Conservation (phyloP, 352 stramenopile species). For the Pythium phragmiticola region DNA sequence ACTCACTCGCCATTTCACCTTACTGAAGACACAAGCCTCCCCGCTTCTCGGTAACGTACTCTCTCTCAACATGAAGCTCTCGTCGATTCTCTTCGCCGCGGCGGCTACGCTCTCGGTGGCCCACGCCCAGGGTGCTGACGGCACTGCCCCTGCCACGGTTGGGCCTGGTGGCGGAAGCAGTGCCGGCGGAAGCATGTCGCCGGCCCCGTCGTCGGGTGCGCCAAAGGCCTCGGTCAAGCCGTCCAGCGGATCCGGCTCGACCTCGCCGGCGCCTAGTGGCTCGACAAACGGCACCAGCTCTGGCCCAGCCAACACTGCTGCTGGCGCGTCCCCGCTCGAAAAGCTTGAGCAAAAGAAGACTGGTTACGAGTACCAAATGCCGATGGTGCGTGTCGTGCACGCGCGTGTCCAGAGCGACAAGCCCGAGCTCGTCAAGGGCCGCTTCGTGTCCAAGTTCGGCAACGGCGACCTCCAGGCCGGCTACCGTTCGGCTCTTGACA, state of each 20-base stretch:
- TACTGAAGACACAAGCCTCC: conserved; percentile 24
- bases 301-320: neutral
- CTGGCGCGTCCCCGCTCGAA: conserved; percentile 22
- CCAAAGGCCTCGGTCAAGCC: conserved; percentile 5
- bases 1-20: conserved; percentile 22
- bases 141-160: neutral
- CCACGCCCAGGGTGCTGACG: neutral
- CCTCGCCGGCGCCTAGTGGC: neutral
- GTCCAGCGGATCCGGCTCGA: conserved; percentile 12
- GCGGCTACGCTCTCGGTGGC: conserved; percentile 4
- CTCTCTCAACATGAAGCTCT: conserved; percentile 14
- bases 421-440: conserved; percentile 49
- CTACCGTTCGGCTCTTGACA: conserved; percentile 61
- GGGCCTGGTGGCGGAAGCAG: neutral
- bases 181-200: conserved; percentile 3
- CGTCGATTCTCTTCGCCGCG: conserved; percentile 5
- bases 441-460: conserved; percentile 65
- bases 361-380: conserved; percentile 58
- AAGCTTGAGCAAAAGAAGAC: conserved; percentile 38
- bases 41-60: conserved; percentile 22
- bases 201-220: conserved; percentile 4
- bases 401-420: conserved; percentile 72
- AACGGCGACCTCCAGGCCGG: conserved; percentile 42
- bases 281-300: neutral
- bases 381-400: conserved; percentile 54